phyloP scores from a whole-genome alignment of 495 filamentous ascomycete genomes.

The Lindgomyces ingoldianus region DNA sequence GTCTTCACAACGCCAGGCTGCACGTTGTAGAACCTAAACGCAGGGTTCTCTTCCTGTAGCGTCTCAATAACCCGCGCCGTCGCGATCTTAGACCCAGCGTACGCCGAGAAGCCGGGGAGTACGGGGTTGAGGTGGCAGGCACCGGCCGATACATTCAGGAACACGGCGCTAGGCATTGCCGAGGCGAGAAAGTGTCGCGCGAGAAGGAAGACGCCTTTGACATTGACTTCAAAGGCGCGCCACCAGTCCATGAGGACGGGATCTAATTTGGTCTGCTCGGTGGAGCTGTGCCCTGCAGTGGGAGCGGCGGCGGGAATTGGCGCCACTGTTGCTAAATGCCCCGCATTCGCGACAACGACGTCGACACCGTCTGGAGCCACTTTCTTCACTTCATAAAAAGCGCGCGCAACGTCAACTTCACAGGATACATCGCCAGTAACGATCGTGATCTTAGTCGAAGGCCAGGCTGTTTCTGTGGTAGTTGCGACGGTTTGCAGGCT shows the following conservation, averaged over 20 bases:
- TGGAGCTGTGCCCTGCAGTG: conserved; percentile 39
- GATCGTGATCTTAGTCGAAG: conserved; percentile 44
- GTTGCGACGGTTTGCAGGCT: conserved; percentile 43
- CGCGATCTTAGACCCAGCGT: conserved; percentile 50
- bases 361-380: no score
- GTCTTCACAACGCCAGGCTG: conserved; percentile 53
- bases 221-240: conserved; percentile 44
- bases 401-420: no score
- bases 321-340: no score
- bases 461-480: conserved; percentile 37
- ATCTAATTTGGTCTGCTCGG: conserved; percentile 38
- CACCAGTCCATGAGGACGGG: conserved; percentile 44
- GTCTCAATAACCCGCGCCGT: conserved; percentile 48
- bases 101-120: conserved; percentile 41
- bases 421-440: conserved; percentile 44
- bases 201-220: conserved; percentile 46
- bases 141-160: conserved; percentile 46
- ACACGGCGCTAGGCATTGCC: conserved; percentile 44
- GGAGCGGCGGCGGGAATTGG: no score
- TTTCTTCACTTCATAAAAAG: no score
- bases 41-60: conserved; percentile 44
- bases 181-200: conserved; percentile 50
- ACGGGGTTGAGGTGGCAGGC: conserved; percentile 47
- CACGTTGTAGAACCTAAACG: conserved; percentile 49
- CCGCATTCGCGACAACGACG: no score